phyloP scores from a whole-genome alignment of 2,329 filamentous ascomycete genomes.

The Beauveria bassiana region DNA sequence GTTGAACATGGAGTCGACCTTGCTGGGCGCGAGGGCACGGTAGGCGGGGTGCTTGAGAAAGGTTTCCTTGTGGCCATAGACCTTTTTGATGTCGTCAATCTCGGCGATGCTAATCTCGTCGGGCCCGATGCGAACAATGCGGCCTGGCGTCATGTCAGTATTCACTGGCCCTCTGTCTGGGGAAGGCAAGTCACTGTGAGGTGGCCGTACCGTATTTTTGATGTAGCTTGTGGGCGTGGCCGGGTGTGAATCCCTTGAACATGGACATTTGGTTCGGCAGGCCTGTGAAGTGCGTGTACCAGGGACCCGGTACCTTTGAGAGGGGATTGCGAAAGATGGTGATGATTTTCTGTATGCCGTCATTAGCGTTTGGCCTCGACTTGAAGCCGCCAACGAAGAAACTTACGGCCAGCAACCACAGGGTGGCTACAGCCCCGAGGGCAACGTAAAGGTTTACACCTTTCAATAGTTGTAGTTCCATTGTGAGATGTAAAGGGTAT shows the following conservation, averaged over 20 bases:
- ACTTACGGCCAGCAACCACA: conserved; percentile 1
- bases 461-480: conserved; percentile 1
- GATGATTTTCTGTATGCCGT: not conserved
- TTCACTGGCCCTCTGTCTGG: not conserved
- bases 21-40: conserved; percentile 14
- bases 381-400: not conserved
- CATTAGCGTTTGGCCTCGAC: not conserved
- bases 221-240: conserved; percentile 19
- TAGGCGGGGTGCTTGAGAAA: conserved; percentile 21
- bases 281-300: conserved; percentile 19
- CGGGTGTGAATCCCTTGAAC: conserved; percentile 12
- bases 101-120: conserved; percentile 18
- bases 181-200: no score
- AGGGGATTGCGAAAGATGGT: conserved; percentile 2
- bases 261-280: conserved; percentile 15
- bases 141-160: conserved; percentile 14
- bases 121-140: conserved; percentile 20
- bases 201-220: conserved; percentile 16
- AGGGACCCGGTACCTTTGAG: conserved; percentile 19
- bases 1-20: conserved; percentile 26
- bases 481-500: not conserved
- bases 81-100: conserved; percentile 17
- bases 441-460: conserved; percentile 7
- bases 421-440: conserved; percentile 1
- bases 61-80: conserved; percentile 25